Conservation (phyloP, 2,329 filamentous ascomycete species). For the Ilyonectria destructans region DNA sequence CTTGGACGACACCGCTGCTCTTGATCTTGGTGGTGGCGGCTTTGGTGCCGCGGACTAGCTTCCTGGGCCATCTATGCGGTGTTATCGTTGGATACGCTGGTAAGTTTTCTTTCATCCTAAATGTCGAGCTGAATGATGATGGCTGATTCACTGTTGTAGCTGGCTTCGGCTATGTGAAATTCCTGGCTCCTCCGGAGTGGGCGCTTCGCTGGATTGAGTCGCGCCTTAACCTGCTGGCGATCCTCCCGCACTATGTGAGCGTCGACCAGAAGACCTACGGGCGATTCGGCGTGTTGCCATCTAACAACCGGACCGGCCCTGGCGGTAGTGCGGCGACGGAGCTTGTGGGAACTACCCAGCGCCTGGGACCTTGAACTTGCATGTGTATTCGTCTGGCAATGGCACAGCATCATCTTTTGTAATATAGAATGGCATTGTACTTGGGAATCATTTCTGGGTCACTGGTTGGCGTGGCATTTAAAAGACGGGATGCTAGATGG, state of each 20-base stretch:
- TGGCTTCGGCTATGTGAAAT: conserved; percentile 90
- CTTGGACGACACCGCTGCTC: conserved; percentile 91
- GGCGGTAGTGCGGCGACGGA: conserved; percentile 68
- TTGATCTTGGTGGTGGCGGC: conserved; percentile 82
- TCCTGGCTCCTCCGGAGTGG: conserved; percentile 91
- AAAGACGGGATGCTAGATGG: conserved; percentile 23
- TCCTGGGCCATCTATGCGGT: conserved; percentile 90
- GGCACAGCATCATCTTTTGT: conserved; percentile 30
- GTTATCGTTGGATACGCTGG: conserved; percentile 90
- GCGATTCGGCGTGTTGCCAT: conserved; percentile 89
- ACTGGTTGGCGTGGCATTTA: conserved; percentile 29
- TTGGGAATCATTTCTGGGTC: conserved; percentile 27
- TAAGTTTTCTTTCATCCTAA: conserved; percentile 61
- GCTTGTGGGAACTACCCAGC: conserved; percentile 74
- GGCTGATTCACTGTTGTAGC: conserved; percentile 62
- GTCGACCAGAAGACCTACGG: conserved; percentile 97
- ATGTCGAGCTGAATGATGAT: conserved; percentile 27
- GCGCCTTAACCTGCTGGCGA: conserved; percentile 87
- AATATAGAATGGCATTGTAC: conserved; percentile 32
- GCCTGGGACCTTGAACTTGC: conserved; percentile 75
- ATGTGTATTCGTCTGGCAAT: conserved; percentile 9
- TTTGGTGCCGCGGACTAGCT: conserved; percentile 85
- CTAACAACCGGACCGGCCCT: conserved; percentile 59
- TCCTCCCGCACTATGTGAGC: conserved; percentile 92
- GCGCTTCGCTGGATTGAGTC: conserved; percentile 89